A percentile compares a stretch with the other conserved stretches of the same genome.
Conservation (phyloP, 2,329 filamentous ascomycete genomes). For the Nothophaeocryptopus gaeumannii region DNA sequence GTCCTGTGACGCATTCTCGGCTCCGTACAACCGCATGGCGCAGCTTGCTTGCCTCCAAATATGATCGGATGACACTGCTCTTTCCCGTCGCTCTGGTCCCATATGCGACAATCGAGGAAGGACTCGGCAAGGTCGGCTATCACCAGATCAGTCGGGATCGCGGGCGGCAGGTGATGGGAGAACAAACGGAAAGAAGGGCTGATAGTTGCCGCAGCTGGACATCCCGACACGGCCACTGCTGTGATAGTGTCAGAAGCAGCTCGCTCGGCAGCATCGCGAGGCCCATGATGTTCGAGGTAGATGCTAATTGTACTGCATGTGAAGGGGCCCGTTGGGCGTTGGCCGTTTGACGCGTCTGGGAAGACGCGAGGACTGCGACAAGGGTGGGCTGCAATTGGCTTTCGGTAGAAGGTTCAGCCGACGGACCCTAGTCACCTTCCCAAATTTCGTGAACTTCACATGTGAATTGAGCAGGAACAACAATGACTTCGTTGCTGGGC, state of each 20-base stretch:
- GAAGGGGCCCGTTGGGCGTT: too few species aligned
- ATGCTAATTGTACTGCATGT: background rate
- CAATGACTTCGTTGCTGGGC: slow-evolving; percentile 12
- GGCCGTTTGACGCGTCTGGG: too few species aligned
- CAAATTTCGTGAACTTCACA: background rate
- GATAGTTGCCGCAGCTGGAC: slow-evolving; percentile 48
- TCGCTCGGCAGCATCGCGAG: slow-evolving; percentile 29
- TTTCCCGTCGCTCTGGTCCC: slow-evolving; percentile 88
- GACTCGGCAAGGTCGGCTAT: slow-evolving; percentile 65
- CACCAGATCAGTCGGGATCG: slow-evolving; percentile 4
- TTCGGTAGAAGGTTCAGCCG: too few species aligned
- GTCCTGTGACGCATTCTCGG: slow-evolving; percentile 71
- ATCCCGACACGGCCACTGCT: slow-evolving; percentile 40
- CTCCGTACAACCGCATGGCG: slow-evolving; percentile 64
- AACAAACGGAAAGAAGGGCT: slow-evolving; percentile 45
- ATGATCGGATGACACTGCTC: slow-evolving; percentile 63
- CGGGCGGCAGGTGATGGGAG: slow-evolving; percentile 3
- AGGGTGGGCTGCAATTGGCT: too few species aligned
- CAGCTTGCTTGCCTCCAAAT: slow-evolving; percentile 55
- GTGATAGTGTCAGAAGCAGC: slow-evolving; percentile 25
- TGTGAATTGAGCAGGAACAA: slow-evolving; percentile 4
- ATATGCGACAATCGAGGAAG: slow-evolving; percentile 73
- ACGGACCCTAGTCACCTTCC: too few species aligned
- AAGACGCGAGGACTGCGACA: too few species aligned
- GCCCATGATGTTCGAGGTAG: background rate